These are phyloP conservation scores for Candida xyloterini DNA, from an alignment of 805 yeast species.

Conservation along the genomic window DNA sequence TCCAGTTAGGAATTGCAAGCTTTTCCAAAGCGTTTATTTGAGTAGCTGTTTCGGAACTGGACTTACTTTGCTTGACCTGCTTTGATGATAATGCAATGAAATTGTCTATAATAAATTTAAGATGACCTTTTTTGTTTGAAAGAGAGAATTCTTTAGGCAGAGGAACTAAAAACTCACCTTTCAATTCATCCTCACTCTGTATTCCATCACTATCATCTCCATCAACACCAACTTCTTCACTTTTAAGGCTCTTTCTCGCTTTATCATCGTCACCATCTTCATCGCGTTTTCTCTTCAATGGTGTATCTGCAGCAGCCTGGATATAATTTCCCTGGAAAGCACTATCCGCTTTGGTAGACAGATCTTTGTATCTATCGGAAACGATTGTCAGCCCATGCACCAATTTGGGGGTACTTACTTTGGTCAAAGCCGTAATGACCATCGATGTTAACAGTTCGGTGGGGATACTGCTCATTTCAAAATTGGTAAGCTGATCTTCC, in stretches of 20 bases:
- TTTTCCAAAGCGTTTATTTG: constrained; percentile 44
- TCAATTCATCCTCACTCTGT: constrained; percentile 23
- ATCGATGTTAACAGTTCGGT: constrained; percentile 59
- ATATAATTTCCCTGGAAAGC: constrained; percentile 5
- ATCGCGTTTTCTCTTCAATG: constrained; percentile 16
- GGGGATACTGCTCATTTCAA: constrained; percentile 71
- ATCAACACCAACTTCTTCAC: background rate
- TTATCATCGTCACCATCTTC: constrained; percentile 21
- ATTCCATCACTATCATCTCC: constrained; percentile 15
- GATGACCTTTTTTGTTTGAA: constrained; percentile 55
- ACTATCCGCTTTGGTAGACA: constrained; percentile 11
- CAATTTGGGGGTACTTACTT: constrained; percentile 50
- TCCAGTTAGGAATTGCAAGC: constrained; percentile 50
- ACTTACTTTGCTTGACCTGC: constrained; percentile 25
- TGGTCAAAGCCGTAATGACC: constrained; percentile 63
- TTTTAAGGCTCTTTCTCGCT: constrained; percentile 26
- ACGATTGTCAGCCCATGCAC: constrained; percentile 68
- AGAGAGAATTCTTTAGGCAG: constrained; percentile 52
- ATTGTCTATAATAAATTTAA: constrained; percentile 55
- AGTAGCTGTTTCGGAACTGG: constrained; percentile 17
- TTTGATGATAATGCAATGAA: constrained; percentile 47
- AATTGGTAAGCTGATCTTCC: constrained; percentile 53
- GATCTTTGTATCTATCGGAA: constrained; percentile 51
- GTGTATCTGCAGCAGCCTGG: constrained; percentile 5
- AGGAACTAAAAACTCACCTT: constrained; percentile 44